These are phyloP conservation scores for Alternaria novae-zelandiae DNA, from an alignment of 2,329 filamentous ascomycete genomes.

Conservation along the genomic window DNA sequence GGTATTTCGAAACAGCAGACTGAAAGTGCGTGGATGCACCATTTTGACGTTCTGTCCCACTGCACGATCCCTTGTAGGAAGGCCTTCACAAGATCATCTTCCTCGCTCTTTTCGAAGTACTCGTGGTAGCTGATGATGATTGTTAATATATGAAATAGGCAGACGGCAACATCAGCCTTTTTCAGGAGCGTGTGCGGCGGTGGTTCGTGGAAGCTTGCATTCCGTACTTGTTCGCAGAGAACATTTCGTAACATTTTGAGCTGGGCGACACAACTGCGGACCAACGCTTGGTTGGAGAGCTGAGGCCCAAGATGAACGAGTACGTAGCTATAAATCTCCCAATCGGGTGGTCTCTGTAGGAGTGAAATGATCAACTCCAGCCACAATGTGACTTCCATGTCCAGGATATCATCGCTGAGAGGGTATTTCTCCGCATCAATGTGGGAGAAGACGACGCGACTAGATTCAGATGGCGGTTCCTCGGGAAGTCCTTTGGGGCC, in stretches of 20 bases:
- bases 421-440: constrained; percentile 46
- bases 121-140: constrained; percentile 91
- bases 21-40: constrained; percentile 91
- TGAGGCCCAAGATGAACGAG: constrained; percentile 86
- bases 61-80: constrained; percentile 85
- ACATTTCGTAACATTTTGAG: constrained; percentile 77
- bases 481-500: constrained; percentile 61
- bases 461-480: constrained; percentile 56
- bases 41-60: constrained; percentile 86
- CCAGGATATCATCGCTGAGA: constrained; percentile 47
- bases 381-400: constrained; percentile 65
- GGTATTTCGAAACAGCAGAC: constrained; percentile 96
- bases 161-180: constrained; percentile 86
- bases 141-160: constrained; percentile 83
- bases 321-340: constrained; percentile 92
- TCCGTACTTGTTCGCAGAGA: constrained; percentile 82
- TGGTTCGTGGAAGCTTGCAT: constrained; percentile 79
- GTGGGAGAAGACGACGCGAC: constrained; percentile 59
- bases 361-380: constrained; percentile 77
- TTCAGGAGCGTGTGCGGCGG: constrained; percentile 79
- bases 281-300: constrained; percentile 87
- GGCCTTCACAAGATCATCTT: constrained; percentile 85
- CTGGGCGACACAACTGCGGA: constrained; percentile 74
- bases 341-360: constrained; percentile 77
- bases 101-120: constrained; percentile 80